phyloP scores from a whole-genome alignment of 768 basidiomycete species.

The Termitomyces heimii region DNA sequence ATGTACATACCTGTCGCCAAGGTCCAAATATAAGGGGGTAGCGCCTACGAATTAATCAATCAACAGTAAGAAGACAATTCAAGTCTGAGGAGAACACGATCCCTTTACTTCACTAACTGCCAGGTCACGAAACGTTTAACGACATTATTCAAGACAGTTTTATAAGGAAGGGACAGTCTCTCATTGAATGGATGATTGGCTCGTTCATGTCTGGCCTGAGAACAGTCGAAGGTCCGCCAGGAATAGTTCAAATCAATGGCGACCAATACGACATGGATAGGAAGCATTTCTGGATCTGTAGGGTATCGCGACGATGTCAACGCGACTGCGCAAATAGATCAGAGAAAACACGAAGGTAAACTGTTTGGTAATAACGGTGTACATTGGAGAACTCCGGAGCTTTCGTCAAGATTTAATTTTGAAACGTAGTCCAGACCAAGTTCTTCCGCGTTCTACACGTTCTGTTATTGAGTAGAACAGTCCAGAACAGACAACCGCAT shows the following conservation, averaged over 20 bases:
- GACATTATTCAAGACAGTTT: conserved; percentile 44
- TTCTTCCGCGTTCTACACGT: conserved; percentile 47
- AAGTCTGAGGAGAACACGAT: background rate
- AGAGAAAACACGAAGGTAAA: conserved; percentile 1
- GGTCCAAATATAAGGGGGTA: conserved; percentile 76
- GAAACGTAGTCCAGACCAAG: conserved; percentile 58
- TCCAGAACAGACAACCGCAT: background rate
- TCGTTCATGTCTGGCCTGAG: conserved; percentile 3
- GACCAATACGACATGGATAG: conserved; percentile 36
- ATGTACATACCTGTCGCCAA: conserved; percentile 47
- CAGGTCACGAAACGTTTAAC: conserved; percentile 47
- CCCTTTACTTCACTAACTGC: conserved; percentile 53
- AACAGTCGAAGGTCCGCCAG: conserved; percentile 22
- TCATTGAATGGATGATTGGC: conserved; percentile 46
- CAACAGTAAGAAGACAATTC: background rate
- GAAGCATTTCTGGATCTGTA: conserved; percentile 8
- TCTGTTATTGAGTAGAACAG: background rate
- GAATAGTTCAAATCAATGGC: conserved; percentile 28
- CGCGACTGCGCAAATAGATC: conserved; percentile 6
- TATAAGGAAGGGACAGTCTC: conserved; percentile 49
- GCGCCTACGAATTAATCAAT: conserved; percentile 34
- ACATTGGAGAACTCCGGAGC: conserved; percentile 37
- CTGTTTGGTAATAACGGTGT: conserved; percentile 12
- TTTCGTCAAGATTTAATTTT: conserved; percentile 39
- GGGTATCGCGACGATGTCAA: conserved; percentile 15